Conservation (phyloP, 495 filamentous ascomycete species). For the Hypoxylon rickii region DNA sequence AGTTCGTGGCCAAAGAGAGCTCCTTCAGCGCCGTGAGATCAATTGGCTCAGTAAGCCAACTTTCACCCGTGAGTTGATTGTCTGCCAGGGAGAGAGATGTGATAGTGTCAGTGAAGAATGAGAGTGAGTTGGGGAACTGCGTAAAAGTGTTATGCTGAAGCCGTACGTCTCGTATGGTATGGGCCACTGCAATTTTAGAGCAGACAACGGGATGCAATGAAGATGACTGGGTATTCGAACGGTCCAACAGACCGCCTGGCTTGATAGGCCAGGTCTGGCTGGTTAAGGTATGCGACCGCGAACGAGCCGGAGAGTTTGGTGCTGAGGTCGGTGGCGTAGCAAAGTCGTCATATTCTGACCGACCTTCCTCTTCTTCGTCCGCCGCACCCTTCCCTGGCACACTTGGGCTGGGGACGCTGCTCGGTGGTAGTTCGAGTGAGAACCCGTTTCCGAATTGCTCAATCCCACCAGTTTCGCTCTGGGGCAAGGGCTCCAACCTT, state of each 20-base stretch:
- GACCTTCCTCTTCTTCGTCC: constrained; percentile 46
- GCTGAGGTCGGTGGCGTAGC: constrained; percentile 57
- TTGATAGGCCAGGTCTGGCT: constrained; percentile 65
- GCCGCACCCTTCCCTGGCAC: constrained; percentile 15
- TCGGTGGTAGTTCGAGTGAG: not conserved
- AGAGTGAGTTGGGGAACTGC: constrained; percentile 68
- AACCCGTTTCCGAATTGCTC: constrained; percentile 37
- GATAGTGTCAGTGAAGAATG: constrained; percentile 69
- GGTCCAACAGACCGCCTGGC: constrained; percentile 72
- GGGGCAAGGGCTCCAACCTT: constrained; percentile 63
- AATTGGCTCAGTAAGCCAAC: constrained; percentile 63
- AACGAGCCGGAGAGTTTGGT: constrained; percentile 47
- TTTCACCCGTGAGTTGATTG: constrained; percentile 69
- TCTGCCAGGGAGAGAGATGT: constrained; percentile 76
- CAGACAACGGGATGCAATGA: constrained; percentile 58
- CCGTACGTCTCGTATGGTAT: constrained; percentile 59
- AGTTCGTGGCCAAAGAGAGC: constrained; percentile 72
- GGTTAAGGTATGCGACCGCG: constrained; percentile 46
- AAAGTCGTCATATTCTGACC: constrained; percentile 74
- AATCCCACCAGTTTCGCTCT: constrained; percentile 22
- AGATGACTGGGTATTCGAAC: constrained; percentile 65
- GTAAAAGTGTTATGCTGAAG: constrained; percentile 78
- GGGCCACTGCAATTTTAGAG: constrained; percentile 51
- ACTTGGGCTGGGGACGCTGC: not conserved
- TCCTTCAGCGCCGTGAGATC: constrained; percentile 73